phyloP scores from a whole-genome alignment of 768 basidiomycete species.

The Rhodosporidiobolus odoratus region DNA sequence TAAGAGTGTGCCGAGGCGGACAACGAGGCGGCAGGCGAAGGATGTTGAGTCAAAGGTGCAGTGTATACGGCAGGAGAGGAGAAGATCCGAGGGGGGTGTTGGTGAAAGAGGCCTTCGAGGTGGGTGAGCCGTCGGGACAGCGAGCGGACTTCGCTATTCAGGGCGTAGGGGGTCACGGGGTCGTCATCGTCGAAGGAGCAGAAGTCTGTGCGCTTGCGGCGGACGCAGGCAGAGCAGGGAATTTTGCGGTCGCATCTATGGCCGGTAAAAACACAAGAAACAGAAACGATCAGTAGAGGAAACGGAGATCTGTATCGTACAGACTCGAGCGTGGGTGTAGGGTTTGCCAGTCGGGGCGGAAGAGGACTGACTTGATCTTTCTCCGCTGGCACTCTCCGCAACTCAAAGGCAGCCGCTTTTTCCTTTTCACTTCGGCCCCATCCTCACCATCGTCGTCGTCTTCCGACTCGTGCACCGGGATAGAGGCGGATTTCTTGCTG shows the following conservation, averaged over 20 bases:
- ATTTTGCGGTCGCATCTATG: neutral
- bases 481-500: too few species aligned
- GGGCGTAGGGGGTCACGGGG: slow-evolving; percentile 10
- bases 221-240: slow-evolving; percentile 26
- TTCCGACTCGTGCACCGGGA: too few species aligned
- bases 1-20: neutral
- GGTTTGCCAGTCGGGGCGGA: neutral
- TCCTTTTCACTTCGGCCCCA: neutral
- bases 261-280: too few species aligned
- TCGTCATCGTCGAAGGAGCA: slow-evolving; percentile 12
- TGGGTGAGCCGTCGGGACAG: slow-evolving; percentile 28
- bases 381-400: neutral
- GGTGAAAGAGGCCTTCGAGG: slow-evolving; percentile 31
- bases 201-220: slow-evolving; percentile 14
- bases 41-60: neutral
- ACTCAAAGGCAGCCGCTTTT: neutral
- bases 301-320: too few species aligned
- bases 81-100: slow-evolving; percentile 7
- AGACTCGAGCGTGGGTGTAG: neutral
- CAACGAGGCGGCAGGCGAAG: neutral
- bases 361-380: neutral
- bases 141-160: slow-evolving; percentile 27
- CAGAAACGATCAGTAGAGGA: too few species aligned
- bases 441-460: neutral
- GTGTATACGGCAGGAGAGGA: neutral